These are phyloP conservation scores for Solanum gandarillasii DNA, from an alignment of 257 asterid species.

Conservation along the genomic window DNA sequence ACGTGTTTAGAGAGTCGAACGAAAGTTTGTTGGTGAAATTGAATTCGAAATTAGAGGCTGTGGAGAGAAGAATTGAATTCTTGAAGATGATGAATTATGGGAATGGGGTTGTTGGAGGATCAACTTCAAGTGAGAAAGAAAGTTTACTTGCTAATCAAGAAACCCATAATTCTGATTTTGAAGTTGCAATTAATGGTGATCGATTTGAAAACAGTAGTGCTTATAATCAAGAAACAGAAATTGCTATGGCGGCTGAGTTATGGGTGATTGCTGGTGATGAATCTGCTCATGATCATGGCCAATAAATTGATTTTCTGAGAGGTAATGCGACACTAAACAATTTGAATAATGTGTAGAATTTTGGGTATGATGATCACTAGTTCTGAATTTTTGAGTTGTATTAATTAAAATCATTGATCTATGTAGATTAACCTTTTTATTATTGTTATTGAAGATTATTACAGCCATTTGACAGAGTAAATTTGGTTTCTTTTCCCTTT, in stretches of 20 bases:
- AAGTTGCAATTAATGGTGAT: too few relatives aligned
- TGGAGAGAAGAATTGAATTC: neutral
- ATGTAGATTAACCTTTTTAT: neutral
- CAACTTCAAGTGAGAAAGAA: neutral
- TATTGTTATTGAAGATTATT: neutral
- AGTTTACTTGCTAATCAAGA: neutral
- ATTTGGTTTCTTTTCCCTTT: neutral
- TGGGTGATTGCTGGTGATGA: neutral
- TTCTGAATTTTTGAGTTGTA: neutral
- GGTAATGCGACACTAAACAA: neutral
- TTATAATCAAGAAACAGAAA: neutral
- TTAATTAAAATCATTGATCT: neutral
- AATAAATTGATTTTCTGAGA: too few relatives aligned
- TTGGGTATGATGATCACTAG: neutral
- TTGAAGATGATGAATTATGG: neutral
- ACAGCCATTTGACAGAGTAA: neutral
- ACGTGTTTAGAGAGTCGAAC: neutral
- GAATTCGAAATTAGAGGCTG: neutral
- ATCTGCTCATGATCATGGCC: too few relatives aligned
- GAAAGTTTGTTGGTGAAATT: neutral
- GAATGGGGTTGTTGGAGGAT: neutral
- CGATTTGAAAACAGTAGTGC: neutral
- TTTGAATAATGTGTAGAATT: neutral
- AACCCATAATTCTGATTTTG: neutral
- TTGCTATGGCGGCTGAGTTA: neutral